These are phyloP conservation scores for Rhododendron ovatum DNA, from an alignment of 148 eudicot genomes.

Conservation along the genomic window DNA sequence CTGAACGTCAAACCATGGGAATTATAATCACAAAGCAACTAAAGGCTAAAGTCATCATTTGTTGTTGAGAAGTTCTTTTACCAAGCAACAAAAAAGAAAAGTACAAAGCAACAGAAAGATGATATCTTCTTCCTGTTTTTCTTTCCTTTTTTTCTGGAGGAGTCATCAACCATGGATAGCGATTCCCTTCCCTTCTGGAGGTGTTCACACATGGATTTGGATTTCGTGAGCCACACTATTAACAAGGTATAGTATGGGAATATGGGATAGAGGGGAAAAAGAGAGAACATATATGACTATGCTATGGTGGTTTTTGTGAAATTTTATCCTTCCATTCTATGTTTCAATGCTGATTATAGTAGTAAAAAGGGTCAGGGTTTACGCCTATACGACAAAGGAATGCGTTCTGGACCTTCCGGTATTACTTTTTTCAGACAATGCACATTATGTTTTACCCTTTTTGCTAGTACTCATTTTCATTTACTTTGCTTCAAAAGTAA, in stretches of 20 bases:
- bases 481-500: not conserved
- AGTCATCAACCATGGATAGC: not conserved
- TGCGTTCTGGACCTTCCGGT: not conserved
- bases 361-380: not conserved
- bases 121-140: not conserved
- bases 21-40: not conserved
- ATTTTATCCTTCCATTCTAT: not conserved
- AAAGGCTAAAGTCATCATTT: not conserved
- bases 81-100: not conserved
- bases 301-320: not conserved
- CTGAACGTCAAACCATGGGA: not conserved
- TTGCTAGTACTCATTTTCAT: not conserved
- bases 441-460: not conserved
- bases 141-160: not conserved
- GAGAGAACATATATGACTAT: not conserved
- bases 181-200: not conserved
- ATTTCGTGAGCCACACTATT: not conserved
- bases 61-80: not conserved
- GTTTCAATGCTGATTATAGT: not conserved
- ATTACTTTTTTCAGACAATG: not conserved
- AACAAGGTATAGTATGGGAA: too few species aligned
- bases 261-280: not conserved
- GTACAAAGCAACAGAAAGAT: not conserved
- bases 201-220: not conserved
- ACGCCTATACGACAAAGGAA: not conserved